phyloP scores from a whole-genome alignment of 2,329 filamentous ascomycete species.

The Diaporthe vexans region DNA sequence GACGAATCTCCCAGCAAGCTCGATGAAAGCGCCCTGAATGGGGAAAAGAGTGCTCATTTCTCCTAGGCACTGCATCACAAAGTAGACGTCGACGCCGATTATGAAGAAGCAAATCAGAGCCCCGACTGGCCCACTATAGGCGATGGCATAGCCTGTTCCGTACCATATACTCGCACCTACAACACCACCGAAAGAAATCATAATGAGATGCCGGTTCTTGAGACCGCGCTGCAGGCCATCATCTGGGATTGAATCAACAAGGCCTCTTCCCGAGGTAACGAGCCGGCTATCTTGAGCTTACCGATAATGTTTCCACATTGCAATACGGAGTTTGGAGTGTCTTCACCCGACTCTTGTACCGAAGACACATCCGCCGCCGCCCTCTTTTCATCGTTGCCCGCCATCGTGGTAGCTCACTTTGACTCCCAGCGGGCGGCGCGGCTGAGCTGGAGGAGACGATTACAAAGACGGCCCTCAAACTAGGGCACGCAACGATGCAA shows the following conservation, averaged over 20 bases:
- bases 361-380: constrained; percentile 9
- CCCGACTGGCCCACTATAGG: constrained; percentile 50
- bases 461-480: neutral
- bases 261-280: too few relatives aligned
- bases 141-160: constrained; percentile 49
- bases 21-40: constrained; percentile 65
- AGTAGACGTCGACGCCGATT: constrained; percentile 50
- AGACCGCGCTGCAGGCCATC: constrained; percentile 39
- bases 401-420: neutral
- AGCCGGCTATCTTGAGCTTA: neutral
- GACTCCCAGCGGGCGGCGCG: neutral
- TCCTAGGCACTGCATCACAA: constrained; percentile 66
- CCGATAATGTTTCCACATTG: constrained; percentile 36
- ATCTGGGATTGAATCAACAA: constrained; percentile 13
- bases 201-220: constrained; percentile 38
- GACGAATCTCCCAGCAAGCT: constrained; percentile 64
- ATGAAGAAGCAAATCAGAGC: constrained; percentile 51
- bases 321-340: neutral
- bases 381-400: constrained; percentile 12
- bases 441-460: neutral
- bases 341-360: neutral
- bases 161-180: constrained; percentile 43
- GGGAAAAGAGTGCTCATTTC: constrained; percentile 69
- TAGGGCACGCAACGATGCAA: constrained; percentile 1
- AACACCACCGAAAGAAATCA: constrained; percentile 48